Percentiles rank a stretch among this genome's conserved stretches.
Conservation (phyloP, 1,139 yeast genomes). For the Candida glucosophila region DNA sequence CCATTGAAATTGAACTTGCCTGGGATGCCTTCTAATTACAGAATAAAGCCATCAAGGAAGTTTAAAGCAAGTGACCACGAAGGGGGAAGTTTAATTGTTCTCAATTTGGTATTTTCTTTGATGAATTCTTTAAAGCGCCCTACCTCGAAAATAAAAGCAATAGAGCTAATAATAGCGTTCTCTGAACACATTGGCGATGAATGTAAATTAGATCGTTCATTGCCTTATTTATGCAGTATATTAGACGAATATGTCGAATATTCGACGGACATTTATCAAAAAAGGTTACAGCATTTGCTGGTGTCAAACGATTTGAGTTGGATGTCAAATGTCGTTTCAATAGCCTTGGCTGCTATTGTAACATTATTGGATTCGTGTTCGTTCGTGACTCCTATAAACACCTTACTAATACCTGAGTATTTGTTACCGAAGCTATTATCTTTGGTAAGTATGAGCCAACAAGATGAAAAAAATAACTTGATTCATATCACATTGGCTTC, state of each 20-base stretch:
- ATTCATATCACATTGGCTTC: constrained; percentile 64
- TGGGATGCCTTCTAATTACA: constrained; percentile 33
- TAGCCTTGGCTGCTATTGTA: constrained; percentile 48
- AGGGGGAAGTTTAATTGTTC: constrained; percentile 53
- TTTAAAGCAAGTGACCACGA: constrained; percentile 15
- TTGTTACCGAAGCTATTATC: constrained; percentile 60
- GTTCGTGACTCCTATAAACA: constrained; percentile 69
- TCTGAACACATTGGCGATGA: constrained; percentile 77
- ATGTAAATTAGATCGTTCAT: constrained; percentile 72
- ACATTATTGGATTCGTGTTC: constrained; percentile 59
- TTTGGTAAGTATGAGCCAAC: constrained; percentile 12
- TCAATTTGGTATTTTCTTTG: constrained; percentile 57
- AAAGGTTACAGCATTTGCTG: constrained; percentile 3
- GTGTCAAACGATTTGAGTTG: constrained; percentile 4
- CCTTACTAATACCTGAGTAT: constrained; percentile 70
- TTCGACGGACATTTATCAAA: constrained; percentile 5
- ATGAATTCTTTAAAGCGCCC: constrained; percentile 59
- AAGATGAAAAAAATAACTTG: constrained; percentile 10
- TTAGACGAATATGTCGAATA: constrained; percentile 27
- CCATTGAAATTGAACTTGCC: constrained; percentile 47
- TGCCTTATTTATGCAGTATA: constrained; percentile 64
- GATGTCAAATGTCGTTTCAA: constrained; percentile 45
- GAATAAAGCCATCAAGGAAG: constrained; percentile 26
- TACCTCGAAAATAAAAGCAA: constrained; percentile 55
- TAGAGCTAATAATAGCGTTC: constrained; percentile 69